Conservation (phyloP, 2,329 filamentous ascomycete species). For the Arthrobotrys pseudoclavata region DNA sequence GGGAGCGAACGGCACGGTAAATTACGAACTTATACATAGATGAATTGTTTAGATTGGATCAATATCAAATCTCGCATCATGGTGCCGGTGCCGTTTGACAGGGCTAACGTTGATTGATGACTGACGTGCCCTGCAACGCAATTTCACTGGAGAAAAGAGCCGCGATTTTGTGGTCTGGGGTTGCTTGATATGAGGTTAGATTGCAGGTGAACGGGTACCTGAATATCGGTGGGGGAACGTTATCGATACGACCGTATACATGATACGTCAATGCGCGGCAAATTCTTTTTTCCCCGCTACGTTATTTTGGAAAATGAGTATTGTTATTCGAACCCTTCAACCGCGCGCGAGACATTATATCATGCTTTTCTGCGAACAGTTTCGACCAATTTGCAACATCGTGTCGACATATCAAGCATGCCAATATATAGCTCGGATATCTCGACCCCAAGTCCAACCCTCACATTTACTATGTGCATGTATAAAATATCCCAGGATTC, state of each 20-base stretch:
- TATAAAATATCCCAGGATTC: neutral
- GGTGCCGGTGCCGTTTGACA: slow-evolving; percentile 34
- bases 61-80: slow-evolving; percentile 49
- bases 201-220: slow-evolving; percentile 42
- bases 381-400: slow-evolving; percentile 1
- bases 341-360: neutral
- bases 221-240: slow-evolving; percentile 49
- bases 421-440: neutral
- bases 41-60: slow-evolving; percentile 15
- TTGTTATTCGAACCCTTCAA: neutral
- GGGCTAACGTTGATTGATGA: slow-evolving; percentile 21
- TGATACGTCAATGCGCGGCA: slow-evolving; percentile 17
- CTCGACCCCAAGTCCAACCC: neutral
- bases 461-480: neutral
- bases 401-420: neutral
- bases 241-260: slow-evolving; percentile 28
- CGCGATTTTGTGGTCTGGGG: slow-evolving; percentile 15
- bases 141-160: slow-evolving; percentile 22
- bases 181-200: slow-evolving; percentile 28
- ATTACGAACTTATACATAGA: slow-evolving; percentile 52
- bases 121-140: slow-evolving; percentile 36
- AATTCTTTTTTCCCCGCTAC: neutral
- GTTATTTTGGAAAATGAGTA: neutral
- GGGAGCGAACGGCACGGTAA: slow-evolving; percentile 56
- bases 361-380: neutral